Percentiles rank a stretch among this genome's conserved stretches.
Evolutionary conservation across 139 green algal genomes (phyloP).

Genomic region (Mesotaenium endlicherianum): DNA sequence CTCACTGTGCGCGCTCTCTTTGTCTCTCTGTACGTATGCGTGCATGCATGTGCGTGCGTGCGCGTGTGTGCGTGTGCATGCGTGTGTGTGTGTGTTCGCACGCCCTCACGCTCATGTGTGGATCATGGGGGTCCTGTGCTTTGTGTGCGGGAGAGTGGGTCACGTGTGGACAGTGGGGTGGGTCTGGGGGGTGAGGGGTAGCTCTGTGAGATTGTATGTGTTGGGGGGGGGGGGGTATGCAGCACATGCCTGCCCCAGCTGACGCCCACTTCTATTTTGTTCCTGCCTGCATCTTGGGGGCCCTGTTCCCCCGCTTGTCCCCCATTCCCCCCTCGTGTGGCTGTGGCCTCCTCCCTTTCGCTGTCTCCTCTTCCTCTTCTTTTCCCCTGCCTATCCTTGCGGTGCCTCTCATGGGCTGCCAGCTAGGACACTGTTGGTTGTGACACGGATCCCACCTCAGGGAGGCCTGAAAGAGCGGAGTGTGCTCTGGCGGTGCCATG

Average conservation of each 20-base stretch:
- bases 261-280: too few species aligned
- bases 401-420: too few species aligned
- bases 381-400: background rate
- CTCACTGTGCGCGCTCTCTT: background rate
- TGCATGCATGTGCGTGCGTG: too few species aligned
- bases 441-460: too few species aligned
- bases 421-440: too few species aligned
- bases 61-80: too few species aligned
- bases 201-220: background rate
- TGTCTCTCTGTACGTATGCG: background rate
- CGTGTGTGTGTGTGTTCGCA: background rate
- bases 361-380: background rate
- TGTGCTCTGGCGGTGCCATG: too few species aligned
- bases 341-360: background rate
- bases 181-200: background rate
- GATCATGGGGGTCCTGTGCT: background rate
- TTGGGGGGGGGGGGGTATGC: background rate
- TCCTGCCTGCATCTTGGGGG: too few species aligned
- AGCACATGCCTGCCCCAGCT: too few species aligned
- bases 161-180: background rate
- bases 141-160: background rate
- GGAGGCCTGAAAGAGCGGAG: too few species aligned
- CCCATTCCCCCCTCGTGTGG: too few species aligned
- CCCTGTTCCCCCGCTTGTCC: too few species aligned
- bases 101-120: background rate